A percentile compares a stretch with the other conserved stretches of the same genome.
phyloP scores from a whole-genome alignment of 768 basidiomycete genomes.

The Termitomyces sp. region DNA sequence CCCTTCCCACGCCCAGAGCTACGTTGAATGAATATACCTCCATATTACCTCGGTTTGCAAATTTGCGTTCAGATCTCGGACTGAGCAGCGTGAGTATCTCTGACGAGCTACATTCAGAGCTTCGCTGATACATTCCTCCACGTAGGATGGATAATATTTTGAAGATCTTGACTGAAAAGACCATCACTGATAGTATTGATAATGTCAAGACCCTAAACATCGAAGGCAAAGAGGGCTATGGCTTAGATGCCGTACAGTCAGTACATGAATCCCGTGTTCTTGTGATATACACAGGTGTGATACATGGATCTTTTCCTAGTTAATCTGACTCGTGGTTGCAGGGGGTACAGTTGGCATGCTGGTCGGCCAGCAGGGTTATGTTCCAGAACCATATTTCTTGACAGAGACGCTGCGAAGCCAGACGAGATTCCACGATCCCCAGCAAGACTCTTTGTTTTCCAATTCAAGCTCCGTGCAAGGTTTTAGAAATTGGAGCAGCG shows the following conservation, averaged over 20 bases:
- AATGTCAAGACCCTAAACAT: background rate
- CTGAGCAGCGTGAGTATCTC: background rate
- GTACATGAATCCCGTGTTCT: slow-evolving; percentile 78
- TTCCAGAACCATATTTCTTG: slow-evolving; percentile 84
- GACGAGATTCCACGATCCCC: slow-evolving; percentile 88
- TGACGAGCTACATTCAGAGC: background rate
- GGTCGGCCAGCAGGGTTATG: slow-evolving; percentile 69
- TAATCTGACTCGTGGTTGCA: slow-evolving; percentile 12
- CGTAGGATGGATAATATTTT: background rate
- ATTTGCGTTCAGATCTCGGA: background rate
- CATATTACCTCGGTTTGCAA: background rate
- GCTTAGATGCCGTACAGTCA: slow-evolving; percentile 48
- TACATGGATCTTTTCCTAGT: background rate
- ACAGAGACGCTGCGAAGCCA: slow-evolving; percentile 82
- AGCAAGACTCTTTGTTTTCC: slow-evolving; percentile 83
- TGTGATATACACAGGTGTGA: slow-evolving; percentile 73
- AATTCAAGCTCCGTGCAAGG: slow-evolving; percentile 75
- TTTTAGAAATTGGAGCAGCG: slow-evolving; percentile 70
- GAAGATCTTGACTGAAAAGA: background rate
- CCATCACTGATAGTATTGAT: background rate
- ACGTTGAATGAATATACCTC: too few species aligned
- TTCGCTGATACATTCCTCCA: background rate
- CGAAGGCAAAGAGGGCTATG: background rate
- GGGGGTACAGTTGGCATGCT: slow-evolving; percentile 91
- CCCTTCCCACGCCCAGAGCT: too few species aligned